Percentiles rank a stretch among this genome's conserved stretches.
These are phyloP conservation scores for Diaporthe sp. DNA, from an alignment of 2,329 filamentous ascomycete genomes.

Conservation along the genomic window DNA sequence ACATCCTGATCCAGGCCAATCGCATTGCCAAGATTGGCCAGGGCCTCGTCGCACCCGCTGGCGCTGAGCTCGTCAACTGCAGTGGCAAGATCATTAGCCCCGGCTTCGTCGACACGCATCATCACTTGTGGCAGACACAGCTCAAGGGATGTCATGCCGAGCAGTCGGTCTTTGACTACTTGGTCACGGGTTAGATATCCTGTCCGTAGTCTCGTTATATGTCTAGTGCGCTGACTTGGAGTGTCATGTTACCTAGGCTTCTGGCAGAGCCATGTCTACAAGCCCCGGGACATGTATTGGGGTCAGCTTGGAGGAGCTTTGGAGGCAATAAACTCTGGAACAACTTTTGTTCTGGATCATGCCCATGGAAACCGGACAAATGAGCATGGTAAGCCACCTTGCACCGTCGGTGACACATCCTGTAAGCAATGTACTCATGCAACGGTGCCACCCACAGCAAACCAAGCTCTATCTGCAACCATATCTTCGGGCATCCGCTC, in stretches of 20 bases:
- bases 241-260: background rate
- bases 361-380: background rate
- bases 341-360: constrained; percentile 19
- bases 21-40: constrained; percentile 38
- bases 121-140: constrained; percentile 24
- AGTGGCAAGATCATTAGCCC: constrained; percentile 22
- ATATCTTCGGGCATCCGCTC: background rate
- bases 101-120: constrained; percentile 23
- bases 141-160: constrained; percentile 14
- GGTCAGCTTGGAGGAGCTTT: constrained; percentile 16
- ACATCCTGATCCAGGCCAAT: constrained; percentile 39
- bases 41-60: constrained; percentile 4
- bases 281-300: constrained; percentile 17
- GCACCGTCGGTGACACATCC: background rate
- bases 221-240: background rate
- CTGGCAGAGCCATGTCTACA: constrained; percentile 10
- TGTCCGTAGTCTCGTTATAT: background rate
- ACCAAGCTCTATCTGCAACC: background rate
- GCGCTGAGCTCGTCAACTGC: constrained; percentile 11
- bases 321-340: constrained; percentile 17
- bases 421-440: background rate
- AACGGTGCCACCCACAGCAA: background rate
- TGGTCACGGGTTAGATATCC: background rate
- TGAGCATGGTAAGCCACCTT: background rate
- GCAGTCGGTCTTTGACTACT: constrained; percentile 8